Conservation (phyloP, 2,329 filamentous ascomycete genomes). For the Davidsoniella eucalypti region DNA sequence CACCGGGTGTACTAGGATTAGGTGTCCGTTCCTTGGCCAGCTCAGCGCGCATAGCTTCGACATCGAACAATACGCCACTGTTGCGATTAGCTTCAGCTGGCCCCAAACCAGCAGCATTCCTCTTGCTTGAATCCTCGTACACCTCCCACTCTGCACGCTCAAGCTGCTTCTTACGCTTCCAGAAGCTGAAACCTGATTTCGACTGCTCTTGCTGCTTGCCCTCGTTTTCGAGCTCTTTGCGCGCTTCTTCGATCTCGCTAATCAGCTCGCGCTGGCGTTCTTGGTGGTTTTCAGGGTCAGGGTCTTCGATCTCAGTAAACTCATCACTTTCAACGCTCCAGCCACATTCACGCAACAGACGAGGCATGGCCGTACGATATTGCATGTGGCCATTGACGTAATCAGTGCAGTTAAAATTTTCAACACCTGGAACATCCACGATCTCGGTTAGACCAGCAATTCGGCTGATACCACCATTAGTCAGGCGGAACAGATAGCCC, state of each 20-base stretch:
- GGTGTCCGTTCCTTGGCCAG: constrained; percentile 70
- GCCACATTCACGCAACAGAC: constrained; percentile 68
- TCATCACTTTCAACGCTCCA: constrained; percentile 88
- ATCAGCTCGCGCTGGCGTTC: constrained; percentile 83
- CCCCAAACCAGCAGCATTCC: constrained; percentile 24
- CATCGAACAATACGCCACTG: constrained; percentile 68
- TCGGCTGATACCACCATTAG: constrained; percentile 75
- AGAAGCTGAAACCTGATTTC: constrained; percentile 51
- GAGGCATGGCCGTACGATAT: constrained; percentile 84
- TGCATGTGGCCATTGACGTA: constrained; percentile 89
- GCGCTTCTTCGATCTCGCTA: constrained; percentile 88
- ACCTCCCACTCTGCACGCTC: constrained; percentile 88
- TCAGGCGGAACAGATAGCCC: constrained; percentile 87
- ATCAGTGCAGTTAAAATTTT: constrained; percentile 79
- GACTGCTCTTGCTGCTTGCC: constrained; percentile 37
- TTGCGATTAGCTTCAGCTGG: constrained; percentile 29
- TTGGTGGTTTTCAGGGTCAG: constrained; percentile 83
- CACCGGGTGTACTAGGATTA: constrained; percentile 23
- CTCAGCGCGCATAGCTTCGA: constrained; percentile 83
- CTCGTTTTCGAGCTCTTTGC: constrained; percentile 70
- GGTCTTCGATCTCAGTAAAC: constrained; percentile 92
- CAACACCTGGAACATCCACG: constrained; percentile 59
- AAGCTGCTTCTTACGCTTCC: constrained; percentile 64
- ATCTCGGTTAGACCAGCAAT: constrained; percentile 72
- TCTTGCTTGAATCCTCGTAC: constrained; percentile 52